Evolutionary conservation across 805 yeast genomes (phyloP).

Genomic region (Yarrowia keelungensis): DNA sequence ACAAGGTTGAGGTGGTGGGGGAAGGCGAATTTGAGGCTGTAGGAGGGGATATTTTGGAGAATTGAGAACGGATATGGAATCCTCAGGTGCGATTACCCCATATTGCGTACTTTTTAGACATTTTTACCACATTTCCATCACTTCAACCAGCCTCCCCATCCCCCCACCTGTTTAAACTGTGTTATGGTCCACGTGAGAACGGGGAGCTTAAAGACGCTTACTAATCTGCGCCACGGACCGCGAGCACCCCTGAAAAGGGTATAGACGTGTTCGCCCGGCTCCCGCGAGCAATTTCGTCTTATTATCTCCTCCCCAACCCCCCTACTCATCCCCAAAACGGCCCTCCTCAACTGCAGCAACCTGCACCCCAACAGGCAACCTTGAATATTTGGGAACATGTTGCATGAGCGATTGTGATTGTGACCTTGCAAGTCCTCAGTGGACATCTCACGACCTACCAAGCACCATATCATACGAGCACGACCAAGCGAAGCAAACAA

Average conservation of each 20-base stretch:
- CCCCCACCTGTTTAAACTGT: conserved; percentile 1
- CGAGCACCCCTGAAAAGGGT: no score
- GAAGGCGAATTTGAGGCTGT: no score
- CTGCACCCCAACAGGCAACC: conserved; percentile 35
- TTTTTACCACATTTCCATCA: no score
- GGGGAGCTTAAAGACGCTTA: conserved; percentile 9
- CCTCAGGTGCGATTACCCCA: no score
- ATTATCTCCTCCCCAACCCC: background rate
- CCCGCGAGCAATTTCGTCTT: background rate
- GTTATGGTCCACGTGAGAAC: conserved; percentile 10
- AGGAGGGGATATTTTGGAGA: no score
- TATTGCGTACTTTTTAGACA: no score
- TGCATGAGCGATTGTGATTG: conserved; percentile 32
- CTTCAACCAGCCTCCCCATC: background rate
- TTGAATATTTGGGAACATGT: conserved; percentile 30
- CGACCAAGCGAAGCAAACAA: background rate
- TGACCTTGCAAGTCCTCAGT: conserved; percentile 33
- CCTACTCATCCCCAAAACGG: background rate
- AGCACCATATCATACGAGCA: background rate
- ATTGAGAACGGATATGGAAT: no score
- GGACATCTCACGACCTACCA: background rate
- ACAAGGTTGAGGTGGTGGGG: conserved; percentile 7
- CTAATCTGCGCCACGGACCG: background rate
- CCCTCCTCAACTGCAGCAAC: conserved; percentile 21
- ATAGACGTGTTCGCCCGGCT: no score